These are phyloP conservation scores for Aegilops umbellulata DNA, from an alignment of 176 grass and related monocot species.

Conservation along the genomic window DNA sequence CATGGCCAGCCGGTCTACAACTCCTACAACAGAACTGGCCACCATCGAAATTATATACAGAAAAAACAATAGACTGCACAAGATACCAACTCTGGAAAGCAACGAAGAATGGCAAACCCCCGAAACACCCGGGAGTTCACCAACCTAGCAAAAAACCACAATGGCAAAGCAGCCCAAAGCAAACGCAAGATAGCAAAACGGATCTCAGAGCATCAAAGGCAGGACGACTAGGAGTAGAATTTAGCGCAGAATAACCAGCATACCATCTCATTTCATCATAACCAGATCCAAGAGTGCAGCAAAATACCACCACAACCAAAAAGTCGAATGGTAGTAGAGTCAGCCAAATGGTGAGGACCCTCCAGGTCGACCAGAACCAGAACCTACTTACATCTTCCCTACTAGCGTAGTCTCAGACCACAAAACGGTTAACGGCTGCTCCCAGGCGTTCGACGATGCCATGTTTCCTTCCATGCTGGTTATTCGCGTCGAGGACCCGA, in stretches of 20 bases:
- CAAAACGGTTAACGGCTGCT: constrained; percentile 3
- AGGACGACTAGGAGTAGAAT: background rate
- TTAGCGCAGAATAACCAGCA: background rate
- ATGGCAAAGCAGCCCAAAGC: no score
- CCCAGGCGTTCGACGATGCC: background rate
- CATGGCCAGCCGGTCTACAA: no score
- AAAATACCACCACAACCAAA: background rate
- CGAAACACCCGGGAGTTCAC: no score
- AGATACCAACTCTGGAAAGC: no score
- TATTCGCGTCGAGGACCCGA: background rate
- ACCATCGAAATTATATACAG: no score
- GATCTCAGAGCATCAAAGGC: background rate
- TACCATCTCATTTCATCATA: background rate
- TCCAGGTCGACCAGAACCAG: background rate
- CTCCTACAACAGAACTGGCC: no score
- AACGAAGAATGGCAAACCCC: no score
- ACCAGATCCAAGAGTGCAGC: background rate
- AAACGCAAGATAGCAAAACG: background rate
- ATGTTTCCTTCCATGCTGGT: background rate
- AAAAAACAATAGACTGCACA: no score
- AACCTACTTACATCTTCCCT: constrained; percentile 13
- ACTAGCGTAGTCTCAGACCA: background rate
- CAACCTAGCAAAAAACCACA: no score
- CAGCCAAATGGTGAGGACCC: background rate
- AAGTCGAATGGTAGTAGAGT: background rate